These are phyloP conservation scores for Aspergillus thermomutatus DNA, from an alignment of 2,329 filamentous ascomycete genomes.

Conservation along the genomic window DNA sequence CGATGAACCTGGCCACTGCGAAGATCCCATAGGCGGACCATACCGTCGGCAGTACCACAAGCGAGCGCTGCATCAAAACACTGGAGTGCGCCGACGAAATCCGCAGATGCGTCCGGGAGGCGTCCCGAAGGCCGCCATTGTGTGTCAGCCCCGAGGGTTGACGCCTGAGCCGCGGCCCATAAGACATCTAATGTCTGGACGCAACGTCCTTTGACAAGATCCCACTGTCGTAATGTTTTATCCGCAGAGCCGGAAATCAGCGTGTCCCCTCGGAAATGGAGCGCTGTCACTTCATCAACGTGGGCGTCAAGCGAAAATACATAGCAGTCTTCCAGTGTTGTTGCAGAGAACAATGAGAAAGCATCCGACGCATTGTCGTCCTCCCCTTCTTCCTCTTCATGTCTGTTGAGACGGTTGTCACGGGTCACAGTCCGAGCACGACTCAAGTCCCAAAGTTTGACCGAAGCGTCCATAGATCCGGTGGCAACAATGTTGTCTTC, in stretches of 20 bases:
- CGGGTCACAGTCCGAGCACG: constrained; percentile 75
- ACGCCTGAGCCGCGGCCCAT: constrained; percentile 93
- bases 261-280: constrained; percentile 85
- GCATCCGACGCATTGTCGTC: constrained; percentile 34
- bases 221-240: constrained; percentile 97
- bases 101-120: constrained; percentile 64
- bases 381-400: constrained; percentile 48
- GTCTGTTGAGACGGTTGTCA: constrained; percentile 52
- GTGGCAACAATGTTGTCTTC: constrained; percentile 95
- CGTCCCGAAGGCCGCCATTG: constrained; percentile 70
- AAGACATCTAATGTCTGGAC: constrained; percentile 96
- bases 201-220: constrained; percentile 93
- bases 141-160: constrained; percentile 58
- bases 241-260: constrained; percentile 94
- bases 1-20: constrained; percentile 95
- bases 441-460: constrained; percentile 91
- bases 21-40: constrained; percentile 96
- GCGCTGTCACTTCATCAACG: constrained; percentile 87
- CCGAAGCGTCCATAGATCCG: constrained; percentile 90
- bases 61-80: constrained; percentile 95
- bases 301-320: constrained; percentile 88
- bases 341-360: constrained; percentile 61
- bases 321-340: constrained; percentile 83
- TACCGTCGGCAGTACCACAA: constrained; percentile 93
- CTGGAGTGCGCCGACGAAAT: constrained; percentile 92